These are phyloP conservation scores for Davidsoniella neocaledoniae DNA, from an alignment of 2,329 filamentous ascomycete species.

Conservation along the genomic window DNA sequence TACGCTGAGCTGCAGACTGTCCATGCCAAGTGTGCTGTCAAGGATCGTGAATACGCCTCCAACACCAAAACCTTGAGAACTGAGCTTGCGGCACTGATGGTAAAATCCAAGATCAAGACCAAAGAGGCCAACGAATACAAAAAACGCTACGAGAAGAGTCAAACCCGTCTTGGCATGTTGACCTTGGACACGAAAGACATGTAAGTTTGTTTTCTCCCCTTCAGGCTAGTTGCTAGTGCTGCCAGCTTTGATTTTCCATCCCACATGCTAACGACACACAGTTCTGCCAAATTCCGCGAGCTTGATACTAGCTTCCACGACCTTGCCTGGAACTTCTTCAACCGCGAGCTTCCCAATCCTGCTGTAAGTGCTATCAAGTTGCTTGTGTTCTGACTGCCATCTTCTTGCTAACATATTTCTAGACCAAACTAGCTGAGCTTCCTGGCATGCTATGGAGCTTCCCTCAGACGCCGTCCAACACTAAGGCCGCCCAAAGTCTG, in stretches of 20 bases:
- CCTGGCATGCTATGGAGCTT: slow-evolving; percentile 9
- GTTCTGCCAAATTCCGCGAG: slow-evolving; percentile 12
- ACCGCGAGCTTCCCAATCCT: slow-evolving; percentile 6
- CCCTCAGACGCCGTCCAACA: slow-evolving; percentile 9
- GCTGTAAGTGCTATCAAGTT: not conserved
- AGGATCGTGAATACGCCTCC: slow-evolving; percentile 4
- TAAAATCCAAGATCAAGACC: slow-evolving; percentile 10
- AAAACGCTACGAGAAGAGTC: slow-evolving; percentile 11
- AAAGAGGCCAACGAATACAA: slow-evolving; percentile 12
- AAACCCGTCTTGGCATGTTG: slow-evolving; percentile 10
- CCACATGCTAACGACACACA: not conserved
- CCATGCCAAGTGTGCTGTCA: slow-evolving; percentile 9
- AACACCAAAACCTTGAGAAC: slow-evolving; percentile 6
- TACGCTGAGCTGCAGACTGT: slow-evolving; percentile 2
- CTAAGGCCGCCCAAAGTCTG: slow-evolving; percentile 9
- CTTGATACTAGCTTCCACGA: slow-evolving; percentile 12
- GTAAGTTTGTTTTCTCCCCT: slow-evolving; percentile 1
- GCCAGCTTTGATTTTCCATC: not conserved
- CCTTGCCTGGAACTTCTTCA: slow-evolving; percentile 12
- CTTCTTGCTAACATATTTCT: slow-evolving; percentile 1
- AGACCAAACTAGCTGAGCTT: slow-evolving; percentile 8
- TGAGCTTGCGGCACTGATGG: slow-evolving; percentile 9
- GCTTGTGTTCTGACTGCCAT: not conserved
- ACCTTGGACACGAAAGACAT: slow-evolving; percentile 12
- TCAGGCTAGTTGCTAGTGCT: not conserved